Evolutionary conservation across 371 early-diverging fungal genomes (phyloP).

Genomic region (Mortierella sp.): DNA sequence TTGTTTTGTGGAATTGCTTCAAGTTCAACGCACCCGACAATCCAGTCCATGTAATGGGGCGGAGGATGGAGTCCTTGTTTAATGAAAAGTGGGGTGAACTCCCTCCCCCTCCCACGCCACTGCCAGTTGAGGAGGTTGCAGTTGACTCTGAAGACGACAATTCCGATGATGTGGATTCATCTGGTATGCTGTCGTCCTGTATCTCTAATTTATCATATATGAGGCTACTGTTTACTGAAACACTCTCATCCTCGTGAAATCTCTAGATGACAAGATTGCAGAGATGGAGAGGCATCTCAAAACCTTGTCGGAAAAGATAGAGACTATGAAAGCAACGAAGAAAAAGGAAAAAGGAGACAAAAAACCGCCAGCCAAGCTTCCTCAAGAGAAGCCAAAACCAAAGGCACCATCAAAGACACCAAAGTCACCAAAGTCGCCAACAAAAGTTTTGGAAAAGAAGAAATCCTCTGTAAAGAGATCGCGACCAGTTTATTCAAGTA

Average conservation of each 20-base stretch:
- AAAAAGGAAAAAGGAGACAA: constrained; percentile 68
- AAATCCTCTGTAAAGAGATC: constrained; percentile 34
- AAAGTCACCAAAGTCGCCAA: constrained; percentile 19
- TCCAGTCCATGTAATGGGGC: constrained; percentile 90
- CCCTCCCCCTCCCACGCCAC: constrained; percentile 61
- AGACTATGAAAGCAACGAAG: constrained; percentile 68
- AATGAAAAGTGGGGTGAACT: constrained; percentile 86
- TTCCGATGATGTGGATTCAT: constrained; percentile 57
- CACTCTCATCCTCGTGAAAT: neutral
- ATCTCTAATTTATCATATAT: neutral
- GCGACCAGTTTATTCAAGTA: constrained; percentile 31
- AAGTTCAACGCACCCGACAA: constrained; percentile 92
- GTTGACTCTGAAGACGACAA: constrained; percentile 61
- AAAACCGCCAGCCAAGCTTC: constrained; percentile 25
- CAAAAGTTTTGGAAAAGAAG: constrained; percentile 30
- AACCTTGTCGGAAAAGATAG: constrained; percentile 73
- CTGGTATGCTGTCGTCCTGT: constrained; percentile 14
- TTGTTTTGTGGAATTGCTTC: constrained; percentile 96
- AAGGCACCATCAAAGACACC: constrained; percentile 26
- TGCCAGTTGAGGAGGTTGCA: constrained; percentile 30
- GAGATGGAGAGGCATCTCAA: constrained; percentile 75
- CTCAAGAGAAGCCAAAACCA: constrained; percentile 32
- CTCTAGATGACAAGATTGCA: constrained; percentile 68
- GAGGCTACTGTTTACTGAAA: neutral
- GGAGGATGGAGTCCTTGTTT: constrained; percentile 84